Percentiles rank a stretch among this genome's conserved stretches.
Conservation (phyloP, 2,329 filamentous ascomycete species). For the Lachnellula subtilissima region DNA sequence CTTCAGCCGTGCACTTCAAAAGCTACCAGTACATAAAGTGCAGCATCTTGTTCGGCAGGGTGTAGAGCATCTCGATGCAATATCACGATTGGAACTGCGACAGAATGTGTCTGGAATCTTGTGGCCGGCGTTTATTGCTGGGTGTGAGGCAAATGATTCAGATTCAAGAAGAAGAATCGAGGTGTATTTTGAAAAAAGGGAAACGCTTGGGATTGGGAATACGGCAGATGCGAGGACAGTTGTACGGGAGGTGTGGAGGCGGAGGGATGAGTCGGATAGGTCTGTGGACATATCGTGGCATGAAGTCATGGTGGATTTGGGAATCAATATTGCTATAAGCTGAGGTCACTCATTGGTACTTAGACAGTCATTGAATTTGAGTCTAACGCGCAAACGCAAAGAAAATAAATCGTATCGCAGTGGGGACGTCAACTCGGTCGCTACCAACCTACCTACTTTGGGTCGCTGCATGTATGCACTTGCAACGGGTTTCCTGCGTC, state of each 20-base stretch:
- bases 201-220: slow-evolving; percentile 2
- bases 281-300: not conserved
- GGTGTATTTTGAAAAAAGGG: not conserved
- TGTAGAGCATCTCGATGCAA: not conserved
- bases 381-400: too few species aligned
- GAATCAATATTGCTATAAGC: not conserved
- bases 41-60: not conserved
- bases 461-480: too few species aligned
- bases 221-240: slow-evolving; percentile 1
- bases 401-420: too few species aligned
- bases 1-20: not conserved
- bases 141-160: not conserved
- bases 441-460: too few species aligned
- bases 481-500: too few species aligned
- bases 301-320: slow-evolving; percentile 1
- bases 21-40: not conserved
- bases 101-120: slow-evolving; percentile 13
- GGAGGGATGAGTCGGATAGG: slow-evolving; percentile 1
- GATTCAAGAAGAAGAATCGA: not conserved
- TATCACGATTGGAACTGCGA: not conserved
- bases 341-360: not conserved
- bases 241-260: slow-evolving; percentile 4
- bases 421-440: too few species aligned
- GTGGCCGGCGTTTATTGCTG: slow-evolving; percentile 8
- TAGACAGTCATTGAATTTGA: too few species aligned